Evolutionary conservation across 2,329 filamentous ascomycete species (phyloP).

Genomic region (Phialophora tarda): DNA sequence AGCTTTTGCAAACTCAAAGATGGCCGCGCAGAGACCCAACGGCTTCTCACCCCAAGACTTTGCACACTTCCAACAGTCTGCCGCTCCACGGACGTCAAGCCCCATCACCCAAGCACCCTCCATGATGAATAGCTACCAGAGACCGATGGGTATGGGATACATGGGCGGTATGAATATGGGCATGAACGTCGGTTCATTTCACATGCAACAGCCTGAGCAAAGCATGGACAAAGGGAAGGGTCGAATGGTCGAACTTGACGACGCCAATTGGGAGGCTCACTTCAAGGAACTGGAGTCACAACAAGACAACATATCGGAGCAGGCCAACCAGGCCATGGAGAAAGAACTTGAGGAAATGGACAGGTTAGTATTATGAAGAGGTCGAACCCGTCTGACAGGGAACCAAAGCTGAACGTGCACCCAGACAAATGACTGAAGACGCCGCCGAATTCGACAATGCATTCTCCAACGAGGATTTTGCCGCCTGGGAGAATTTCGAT

Average conservation of each 20-base stretch:
- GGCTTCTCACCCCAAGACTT: slow-evolving; percentile 85
- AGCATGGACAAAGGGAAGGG: slow-evolving; percentile 77
- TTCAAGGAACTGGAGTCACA: slow-evolving; percentile 73
- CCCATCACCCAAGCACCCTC: slow-evolving; percentile 59
- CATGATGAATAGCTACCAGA: slow-evolving; percentile 61
- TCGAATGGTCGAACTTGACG: slow-evolving; percentile 85
- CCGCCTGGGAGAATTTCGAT: slow-evolving; percentile 81
- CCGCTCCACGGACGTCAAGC: slow-evolving; percentile 61
- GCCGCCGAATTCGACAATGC: slow-evolving; percentile 64
- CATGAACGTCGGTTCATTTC: slow-evolving; percentile 56
- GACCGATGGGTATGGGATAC: slow-evolving; percentile 53
- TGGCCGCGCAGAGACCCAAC: slow-evolving; percentile 54
- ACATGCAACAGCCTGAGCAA: slow-evolving; percentile 52
- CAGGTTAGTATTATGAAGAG: slow-evolving; percentile 67
- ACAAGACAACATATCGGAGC: slow-evolving; percentile 60
- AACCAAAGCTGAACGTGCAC: slow-evolving; percentile 53
- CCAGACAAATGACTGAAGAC: slow-evolving; percentile 67
- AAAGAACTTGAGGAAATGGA: slow-evolving; percentile 88
- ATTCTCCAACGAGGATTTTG: slow-evolving; percentile 72
- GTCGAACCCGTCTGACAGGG: slow-evolving; percentile 27
- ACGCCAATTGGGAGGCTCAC: slow-evolving; percentile 93
- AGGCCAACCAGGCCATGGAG: slow-evolving; percentile 78
- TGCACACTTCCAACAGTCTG: slow-evolving; percentile 74
- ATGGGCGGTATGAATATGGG: slow-evolving; percentile 58
- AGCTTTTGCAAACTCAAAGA: slow-evolving; percentile 55